Base-by-base conservation (phyloP, 2,329 filamentous ascomycete species). In the Neurospora crassa region DNA sequence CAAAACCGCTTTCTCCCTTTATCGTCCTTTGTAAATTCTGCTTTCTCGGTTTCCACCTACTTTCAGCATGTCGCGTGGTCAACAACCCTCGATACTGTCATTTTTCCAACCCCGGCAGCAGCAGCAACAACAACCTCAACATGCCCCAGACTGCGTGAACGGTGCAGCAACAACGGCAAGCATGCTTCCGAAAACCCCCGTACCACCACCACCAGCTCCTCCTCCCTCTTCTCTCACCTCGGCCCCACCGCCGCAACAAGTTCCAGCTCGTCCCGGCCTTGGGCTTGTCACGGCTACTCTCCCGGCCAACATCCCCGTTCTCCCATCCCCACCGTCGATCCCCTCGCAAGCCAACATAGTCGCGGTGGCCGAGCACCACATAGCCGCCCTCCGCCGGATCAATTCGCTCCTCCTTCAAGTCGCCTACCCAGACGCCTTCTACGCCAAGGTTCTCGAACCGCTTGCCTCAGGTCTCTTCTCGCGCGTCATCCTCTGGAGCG, bases 351-450 rank as follows among this genome's bases (percentile, higher is more conserved):
- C 87, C 24, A 79, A 80, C 71, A 87, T 91, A 76, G 83, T 84
- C 6, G 81, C 82, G 70, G 80, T 90, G 69, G 80, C 81, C 1
- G 79, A 82, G 67, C 76, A 81, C 67, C 87, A 91, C 79, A 80
- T 90, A 71, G 81, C 86, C 71, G 83, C 87, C 67, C 83, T 91
- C 6, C 87, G 87, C 47, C 86, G 89, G 75, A 89, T 91, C 79
- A 90, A 90, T 79, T 82, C 87, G 67, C 85, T 91, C 69, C 85
- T 91, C 69, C 86, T 91, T 1, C 88, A 87, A 68, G 87, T 91
- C 72, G 82, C 83, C 78, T 91, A 91, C 78, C 84, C 87, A 3
- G 89, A 91, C 78, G 83, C 83, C 68, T 91, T 91, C 81, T 91
- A 90, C 83, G 80, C 83, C 69, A 82, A 82, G 45, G 84, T 87